phyloP scores from a whole-genome alignment of 202 grass and related monocot species.

The Dendrocalamus latiflorus region DNA sequence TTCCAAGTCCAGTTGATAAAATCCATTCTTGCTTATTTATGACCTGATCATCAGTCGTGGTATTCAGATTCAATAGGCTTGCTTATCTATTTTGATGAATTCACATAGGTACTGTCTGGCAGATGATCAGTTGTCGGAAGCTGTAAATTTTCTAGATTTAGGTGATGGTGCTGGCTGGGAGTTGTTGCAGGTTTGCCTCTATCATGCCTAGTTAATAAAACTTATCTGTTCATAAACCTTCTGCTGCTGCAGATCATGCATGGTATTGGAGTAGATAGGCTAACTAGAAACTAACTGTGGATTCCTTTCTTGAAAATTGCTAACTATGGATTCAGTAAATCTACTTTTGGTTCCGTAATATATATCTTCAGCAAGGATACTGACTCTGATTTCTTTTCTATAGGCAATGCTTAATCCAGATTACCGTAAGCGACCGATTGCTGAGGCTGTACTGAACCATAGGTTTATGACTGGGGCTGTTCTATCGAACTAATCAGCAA shows the following conservation, averaged over 20 bases:
- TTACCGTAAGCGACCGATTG: slow-evolving; percentile 69
- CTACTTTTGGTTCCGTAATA: slow-evolving; percentile 7
- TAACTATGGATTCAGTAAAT: too few relatives aligned
- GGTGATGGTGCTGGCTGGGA: slow-evolving; percentile 82
- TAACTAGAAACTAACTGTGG: not conserved
- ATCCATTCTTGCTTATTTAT: not conserved
- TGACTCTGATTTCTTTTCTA: slow-evolving; percentile 8
- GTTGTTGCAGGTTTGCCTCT: slow-evolving; percentile 66
- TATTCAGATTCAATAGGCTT: slow-evolving; percentile 1
- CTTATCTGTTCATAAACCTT: not conserved
- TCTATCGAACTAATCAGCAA: slow-evolving; percentile 26
- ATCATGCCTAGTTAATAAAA: not conserved
- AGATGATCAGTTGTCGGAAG: slow-evolving; percentile 65
- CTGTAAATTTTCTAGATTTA: slow-evolving; percentile 82
- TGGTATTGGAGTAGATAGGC: not conserved
- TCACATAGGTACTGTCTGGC: slow-evolving; percentile 68
- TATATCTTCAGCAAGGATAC: too few relatives aligned
- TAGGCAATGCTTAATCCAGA: slow-evolving; percentile 87
- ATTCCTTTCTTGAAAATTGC: too few relatives aligned
- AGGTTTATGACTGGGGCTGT: slow-evolving; percentile 72
- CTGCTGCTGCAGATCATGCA: not conserved
- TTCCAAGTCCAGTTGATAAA: not conserved
- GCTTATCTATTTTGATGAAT: not conserved
- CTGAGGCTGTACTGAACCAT: slow-evolving; percentile 79
- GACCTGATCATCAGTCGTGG: not conserved